Evolutionary conservation across 306 rosid genomes (phyloP), one percentile per base, ranked within the genome.

Genomic region (Acmispon strigosus): DNA sequence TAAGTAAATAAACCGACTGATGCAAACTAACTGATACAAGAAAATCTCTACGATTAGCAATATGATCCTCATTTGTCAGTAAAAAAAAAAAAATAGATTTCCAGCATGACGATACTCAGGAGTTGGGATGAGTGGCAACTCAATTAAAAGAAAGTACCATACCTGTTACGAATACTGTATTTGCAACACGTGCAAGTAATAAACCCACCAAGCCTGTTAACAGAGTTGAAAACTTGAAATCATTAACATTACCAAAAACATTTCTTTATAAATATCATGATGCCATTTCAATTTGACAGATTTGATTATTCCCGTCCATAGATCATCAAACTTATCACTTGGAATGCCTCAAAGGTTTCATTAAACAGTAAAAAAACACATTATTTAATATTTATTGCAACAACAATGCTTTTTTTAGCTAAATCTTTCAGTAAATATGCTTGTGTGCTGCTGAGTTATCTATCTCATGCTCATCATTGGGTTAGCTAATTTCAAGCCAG

Each of bases 161-260:
- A 90, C 98, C 98, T 74, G 97, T 90, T 74, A 93, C 68, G 80
- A 86, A 90, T 48, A 90, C 89, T 7, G 68, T 78, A 37, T 84
- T 81, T 1, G 86, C 94, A 69, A 68, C 77, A 18, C 70, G 87
- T 22, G 96, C 88, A 76, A 93, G 96, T 72, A 93, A 74, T 76
- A 90, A 41, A 47, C 98, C 97, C 37, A 77, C 89, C 88, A 93
- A 51, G 59, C 98, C 98, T 93, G 85, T 72, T 58, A 61, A 84
- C 74, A 53, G 76, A 53, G 75, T 72, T n/a, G 44, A 44, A 73
- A 81, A 73, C 57, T 36, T 61, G 79, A 79, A 67, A 83, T 65
- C 72, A 53, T 52, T 77, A 72, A 68, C 22, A 37, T 48, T 20
- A 41, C 5, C 16, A 22, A 69, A 62, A 73, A 15, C 12, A 68